Evolutionary conservation across 495 filamentous ascomycete genomes (phyloP).

Genomic region (Talaromyces borbonicus): DNA sequence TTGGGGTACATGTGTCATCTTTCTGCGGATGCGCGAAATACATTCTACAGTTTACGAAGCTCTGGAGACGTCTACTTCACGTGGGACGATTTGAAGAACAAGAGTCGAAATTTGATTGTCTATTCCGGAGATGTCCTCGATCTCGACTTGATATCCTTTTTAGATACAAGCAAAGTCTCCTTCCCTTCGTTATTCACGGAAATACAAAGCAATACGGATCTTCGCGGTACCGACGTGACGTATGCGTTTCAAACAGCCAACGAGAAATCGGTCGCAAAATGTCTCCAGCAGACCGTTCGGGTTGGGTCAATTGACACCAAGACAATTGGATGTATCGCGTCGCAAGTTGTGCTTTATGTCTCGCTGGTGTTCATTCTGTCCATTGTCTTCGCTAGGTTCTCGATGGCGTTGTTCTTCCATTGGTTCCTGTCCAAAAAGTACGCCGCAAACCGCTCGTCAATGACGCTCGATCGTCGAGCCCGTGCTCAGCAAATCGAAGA

Average conservation of each 20-base stretch:
- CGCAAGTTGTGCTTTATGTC: conserved; percentile 92
- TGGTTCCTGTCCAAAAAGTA: conserved; percentile 86
- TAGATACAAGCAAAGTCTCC: conserved; percentile 75
- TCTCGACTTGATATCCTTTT: conserved; percentile 82
- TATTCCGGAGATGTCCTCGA: conserved; percentile 93
- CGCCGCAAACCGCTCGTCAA: conserved; percentile 65
- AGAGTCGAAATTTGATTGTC: conserved; percentile 76
- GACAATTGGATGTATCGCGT: conserved; percentile 95
- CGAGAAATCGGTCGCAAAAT: conserved; percentile 75
- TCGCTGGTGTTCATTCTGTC: conserved; percentile 88
- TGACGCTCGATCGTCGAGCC: conserved; percentile 59
- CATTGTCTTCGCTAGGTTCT: conserved; percentile 78
- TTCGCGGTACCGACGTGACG: conserved; percentile 86
- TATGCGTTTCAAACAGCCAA: conserved; percentile 65
- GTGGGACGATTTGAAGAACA: conserved; percentile 90
- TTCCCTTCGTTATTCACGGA: conserved; percentile 72
- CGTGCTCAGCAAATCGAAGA: conserved; percentile 93
- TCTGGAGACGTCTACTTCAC: conserved; percentile 83
- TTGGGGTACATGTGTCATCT: conserved; percentile 89
- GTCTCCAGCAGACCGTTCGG: conserved; percentile 84
- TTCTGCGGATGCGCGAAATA: conserved; percentile 47
- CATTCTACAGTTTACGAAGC: conserved; percentile 58
- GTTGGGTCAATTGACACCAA: conserved; percentile 94
- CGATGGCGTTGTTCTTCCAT: conserved; percentile 83
- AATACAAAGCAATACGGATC: conserved; percentile 60